These are phyloP conservation scores for Ophiostoma piceae DNA, from an alignment of 2,329 filamentous ascomycete species.

Conservation along the genomic window DNA sequence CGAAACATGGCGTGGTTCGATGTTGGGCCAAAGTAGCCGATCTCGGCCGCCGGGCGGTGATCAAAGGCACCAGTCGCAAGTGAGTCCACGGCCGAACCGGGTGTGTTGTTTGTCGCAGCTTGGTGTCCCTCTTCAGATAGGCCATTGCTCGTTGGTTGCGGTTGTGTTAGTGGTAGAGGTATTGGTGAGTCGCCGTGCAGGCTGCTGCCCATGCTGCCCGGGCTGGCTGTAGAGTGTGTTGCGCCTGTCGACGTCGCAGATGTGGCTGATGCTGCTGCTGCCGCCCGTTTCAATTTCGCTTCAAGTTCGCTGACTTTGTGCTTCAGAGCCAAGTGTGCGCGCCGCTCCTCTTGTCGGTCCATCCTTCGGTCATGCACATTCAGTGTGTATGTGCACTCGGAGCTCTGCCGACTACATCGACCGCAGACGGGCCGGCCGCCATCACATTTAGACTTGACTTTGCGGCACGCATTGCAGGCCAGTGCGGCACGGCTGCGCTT, in stretches of 20 bases:
- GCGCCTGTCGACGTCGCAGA: neutral
- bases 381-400: conserved; percentile 25
- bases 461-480: conserved; percentile 24
- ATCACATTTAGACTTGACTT: conserved; percentile 26
- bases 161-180: neutral
- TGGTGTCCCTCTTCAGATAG: neutral
- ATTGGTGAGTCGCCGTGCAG: neutral
- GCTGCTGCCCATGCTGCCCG: neutral
- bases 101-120: neutral
- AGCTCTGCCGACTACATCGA: conserved; percentile 22
- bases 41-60: neutral
- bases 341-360: conserved; percentile 24
- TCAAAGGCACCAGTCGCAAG: neutral
- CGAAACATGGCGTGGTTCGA: neutral
- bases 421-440: conserved; percentile 24
- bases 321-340: conserved; percentile 18
- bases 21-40: neutral
- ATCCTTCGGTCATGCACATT: conserved; percentile 23
- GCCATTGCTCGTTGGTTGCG: neutral
- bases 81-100: neutral
- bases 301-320: conserved; percentile 23
- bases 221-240: neutral
- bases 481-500: conserved; percentile 23
- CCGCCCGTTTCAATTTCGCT: neutral
- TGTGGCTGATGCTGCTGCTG: neutral